These are phyloP conservation scores for Prunus mira DNA, from an alignment of 306 rosid species.

Conservation along the genomic window DNA sequence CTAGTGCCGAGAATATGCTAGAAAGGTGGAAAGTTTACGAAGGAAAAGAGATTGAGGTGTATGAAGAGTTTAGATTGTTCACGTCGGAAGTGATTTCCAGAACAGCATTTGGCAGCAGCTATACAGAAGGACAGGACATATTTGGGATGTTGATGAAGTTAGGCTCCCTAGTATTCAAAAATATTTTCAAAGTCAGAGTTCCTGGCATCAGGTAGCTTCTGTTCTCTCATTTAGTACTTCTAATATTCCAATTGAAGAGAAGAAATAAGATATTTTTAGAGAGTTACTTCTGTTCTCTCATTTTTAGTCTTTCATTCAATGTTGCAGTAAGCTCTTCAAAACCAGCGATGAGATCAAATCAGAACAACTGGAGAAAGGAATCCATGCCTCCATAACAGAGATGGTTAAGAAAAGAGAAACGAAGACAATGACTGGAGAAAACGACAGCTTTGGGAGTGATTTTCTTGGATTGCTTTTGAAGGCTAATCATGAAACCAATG, in stretches of 20 bases:
- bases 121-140: not conserved
- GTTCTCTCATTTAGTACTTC: not conserved
- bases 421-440: slow-evolving; percentile 10
- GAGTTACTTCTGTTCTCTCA: not conserved
- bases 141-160: not conserved
- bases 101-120: slow-evolving; percentile 2
- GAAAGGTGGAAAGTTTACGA: not conserved
- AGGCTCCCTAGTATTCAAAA: not conserved
- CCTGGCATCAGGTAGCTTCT: not conserved
- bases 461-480: slow-evolving; percentile 26
- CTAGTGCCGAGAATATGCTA: not conserved
- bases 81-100: not conserved
- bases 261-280: not conserved
- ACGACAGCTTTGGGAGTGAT: slow-evolving; percentile 29
- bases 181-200: not conserved
- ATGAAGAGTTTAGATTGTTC: not conserved
- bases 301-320: not conserved
- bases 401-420: slow-evolving; percentile 21
- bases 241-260: no score
- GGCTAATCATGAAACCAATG: slow-evolving; percentile 23
- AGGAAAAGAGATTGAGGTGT: not conserved
- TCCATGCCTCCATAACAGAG: slow-evolving; percentile 7
- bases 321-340: slow-evolving; percentile 14
- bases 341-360: slow-evolving; percentile 22
- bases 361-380: slow-evolving; percentile 25